Conservation (phyloP, 441 rosid genomes). For the Pelargonium australe region DNA sequence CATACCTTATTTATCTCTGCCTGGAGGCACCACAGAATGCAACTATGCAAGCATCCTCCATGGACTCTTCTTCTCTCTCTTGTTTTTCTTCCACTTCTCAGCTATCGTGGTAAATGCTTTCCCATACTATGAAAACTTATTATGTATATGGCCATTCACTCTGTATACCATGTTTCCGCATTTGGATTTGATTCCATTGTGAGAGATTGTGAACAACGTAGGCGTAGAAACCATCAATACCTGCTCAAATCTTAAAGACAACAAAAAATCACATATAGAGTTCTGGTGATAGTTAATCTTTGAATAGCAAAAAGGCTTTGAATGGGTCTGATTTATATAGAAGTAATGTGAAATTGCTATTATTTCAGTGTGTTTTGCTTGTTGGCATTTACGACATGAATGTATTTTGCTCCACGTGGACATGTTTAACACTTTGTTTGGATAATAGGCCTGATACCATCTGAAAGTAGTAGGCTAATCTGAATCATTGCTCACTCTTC, state of each 20-base stretch:
- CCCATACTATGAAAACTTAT: background rate
- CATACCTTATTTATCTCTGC: background rate
- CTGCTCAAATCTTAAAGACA: too few relatives aligned
- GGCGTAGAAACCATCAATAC: background rate
- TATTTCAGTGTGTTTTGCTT: too few relatives aligned
- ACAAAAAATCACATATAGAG: too few relatives aligned
- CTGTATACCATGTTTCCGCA: slow-evolving; percentile 1
- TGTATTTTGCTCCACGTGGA: too few relatives aligned
- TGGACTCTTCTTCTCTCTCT: background rate
- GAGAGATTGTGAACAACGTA: too few relatives aligned
- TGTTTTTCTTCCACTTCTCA: background rate
- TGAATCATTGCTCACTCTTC: background rate
- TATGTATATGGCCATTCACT: background rate
- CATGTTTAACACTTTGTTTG: background rate
- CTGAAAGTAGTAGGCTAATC: background rate
- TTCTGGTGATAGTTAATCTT: too few relatives aligned
- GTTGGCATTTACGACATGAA: too few relatives aligned
- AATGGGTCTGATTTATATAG: too few relatives aligned
- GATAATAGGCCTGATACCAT: background rate
- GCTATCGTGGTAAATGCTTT: background rate
- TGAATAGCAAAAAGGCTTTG: too few relatives aligned
- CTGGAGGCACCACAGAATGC: too few relatives aligned
- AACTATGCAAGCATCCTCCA: too few relatives aligned
- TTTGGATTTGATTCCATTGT: background rate
- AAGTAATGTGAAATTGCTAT: background rate